These are phyloP conservation scores for Capniomyces stellatus DNA, from an alignment of 371 early-diverging fungal genomes.

Conservation along the genomic window DNA sequence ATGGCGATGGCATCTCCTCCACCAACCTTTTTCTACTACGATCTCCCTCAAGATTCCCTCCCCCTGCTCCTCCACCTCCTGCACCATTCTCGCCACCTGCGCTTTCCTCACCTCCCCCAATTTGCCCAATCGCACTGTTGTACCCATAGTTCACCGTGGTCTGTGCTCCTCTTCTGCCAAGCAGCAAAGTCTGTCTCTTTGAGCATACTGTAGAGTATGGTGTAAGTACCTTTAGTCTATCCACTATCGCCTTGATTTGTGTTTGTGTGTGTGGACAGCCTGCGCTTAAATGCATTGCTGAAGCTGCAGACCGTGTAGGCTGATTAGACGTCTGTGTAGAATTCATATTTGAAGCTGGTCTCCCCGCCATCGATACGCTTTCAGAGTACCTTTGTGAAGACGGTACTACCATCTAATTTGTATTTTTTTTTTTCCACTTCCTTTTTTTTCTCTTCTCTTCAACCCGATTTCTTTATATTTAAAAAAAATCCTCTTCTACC, in stretches of 20 bases:
- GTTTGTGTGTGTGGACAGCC: slow-evolving; percentile 11
- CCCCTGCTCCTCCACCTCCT: slow-evolving; percentile 5
- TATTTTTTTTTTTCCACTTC: too few relatives aligned
- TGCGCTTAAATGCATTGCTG: not conserved
- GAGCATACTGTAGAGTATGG: slow-evolving; percentile 20
- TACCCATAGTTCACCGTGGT: not conserved
- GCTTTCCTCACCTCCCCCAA: not conserved
- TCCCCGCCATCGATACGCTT: too few relatives aligned
- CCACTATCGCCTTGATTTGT: slow-evolving; percentile 12
- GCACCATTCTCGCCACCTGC: slow-evolving; percentile 11
- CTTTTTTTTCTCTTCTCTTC: too few relatives aligned
- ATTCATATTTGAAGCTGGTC: too few relatives aligned
- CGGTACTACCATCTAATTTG: too few relatives aligned
- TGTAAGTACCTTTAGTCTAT: slow-evolving; percentile 19
- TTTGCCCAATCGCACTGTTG: slow-evolving; percentile 1
- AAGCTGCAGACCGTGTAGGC: too few relatives aligned
- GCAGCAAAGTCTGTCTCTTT: slow-evolving; percentile 20
- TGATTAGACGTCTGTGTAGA: too few relatives aligned
- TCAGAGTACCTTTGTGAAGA: too few relatives aligned
- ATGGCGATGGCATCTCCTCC: slow-evolving; percentile 45
- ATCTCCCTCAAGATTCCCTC: slow-evolving; percentile 12
- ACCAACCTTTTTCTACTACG: slow-evolving; percentile 24
- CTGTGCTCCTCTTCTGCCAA: slow-evolving; percentile 15
- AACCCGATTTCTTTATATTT: too few relatives aligned
- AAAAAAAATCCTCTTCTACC: too few relatives aligned